Base-by-base conservation (phyloP, 805 yeast species). In the Torulaspora franciscae region DNA sequence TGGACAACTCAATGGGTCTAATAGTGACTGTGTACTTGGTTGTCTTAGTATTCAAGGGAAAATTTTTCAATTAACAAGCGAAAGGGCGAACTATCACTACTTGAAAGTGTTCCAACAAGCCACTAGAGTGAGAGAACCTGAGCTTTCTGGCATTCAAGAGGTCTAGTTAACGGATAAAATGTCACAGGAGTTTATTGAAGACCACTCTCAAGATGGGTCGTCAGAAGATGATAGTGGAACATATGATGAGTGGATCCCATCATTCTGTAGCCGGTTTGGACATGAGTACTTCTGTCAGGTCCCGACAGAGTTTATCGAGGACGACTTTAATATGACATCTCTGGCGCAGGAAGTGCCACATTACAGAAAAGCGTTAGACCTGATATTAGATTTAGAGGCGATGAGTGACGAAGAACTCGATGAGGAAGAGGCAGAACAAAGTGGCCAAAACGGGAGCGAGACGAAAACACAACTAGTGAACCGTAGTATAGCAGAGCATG, bases 281-380 rank as follows among this genome's bases (percentile, higher is more conserved):
- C 91, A 86, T 62, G 95, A 93, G 61, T 91, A 82, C 64, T 89
- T 89, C 65, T 95, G 90, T 35, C 95, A 90, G 55, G 96, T 93
- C 5, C 76, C 89, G 1, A 88, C 85, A 38, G 96, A 88, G 40
- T 93, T 89, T 65, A 87, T 93, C 49, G 97, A 90, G 57, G 99
- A 93, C 66, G 98, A 93, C 55, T 93, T 93, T 74, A 93, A 93
- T 62, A 74, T 93, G 58, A 90, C 98, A 1, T 97, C 98, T 1
- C 73, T 93, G 42, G 75, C 84, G 26, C 76, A 82, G 52, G 80
- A 85, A 47, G 96, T 93, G 7, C 95, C 97, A 3, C 86, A 82
- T 62, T 93, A 90, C 65, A 72, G 91, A 58, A 95, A 89, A 60
- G 96, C 98, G 1, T 69, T 91, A 50, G 96, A 91, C 66, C 76